Conservation (phyloP, 495 filamentous ascomycete genomes). For the Hypoxylon rickii region DNA sequence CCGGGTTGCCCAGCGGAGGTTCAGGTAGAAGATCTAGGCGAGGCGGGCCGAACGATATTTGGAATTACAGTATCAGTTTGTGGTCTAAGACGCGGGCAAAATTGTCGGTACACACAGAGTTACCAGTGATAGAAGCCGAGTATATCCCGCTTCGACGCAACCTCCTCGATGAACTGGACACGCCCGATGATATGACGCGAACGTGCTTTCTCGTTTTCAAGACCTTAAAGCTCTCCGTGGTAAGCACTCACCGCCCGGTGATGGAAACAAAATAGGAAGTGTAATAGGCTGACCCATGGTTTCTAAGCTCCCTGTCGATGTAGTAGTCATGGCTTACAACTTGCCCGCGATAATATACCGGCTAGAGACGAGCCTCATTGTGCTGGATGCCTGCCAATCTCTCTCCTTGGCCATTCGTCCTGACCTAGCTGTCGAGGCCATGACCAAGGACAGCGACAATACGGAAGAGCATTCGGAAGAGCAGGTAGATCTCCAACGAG, state of each 20-base stretch:
- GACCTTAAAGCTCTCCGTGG: conserved; percentile 70
- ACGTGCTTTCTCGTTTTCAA: conserved; percentile 55
- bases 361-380: conserved; percentile 80
- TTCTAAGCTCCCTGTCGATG: conserved; percentile 66
- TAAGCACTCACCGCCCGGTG: conserved; percentile 50
- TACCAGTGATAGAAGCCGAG: conserved; percentile 80
- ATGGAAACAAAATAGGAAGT: not conserved
- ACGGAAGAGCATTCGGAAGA: conserved; percentile 74
- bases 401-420: conserved; percentile 66
- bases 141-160: conserved; percentile 77
- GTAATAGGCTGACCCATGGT: conserved; percentile 37
- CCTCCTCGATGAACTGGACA: conserved; percentile 66
- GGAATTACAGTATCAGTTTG: conserved; percentile 51
- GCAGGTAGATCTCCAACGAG: conserved; percentile 75
- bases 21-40: conserved; percentile 34
- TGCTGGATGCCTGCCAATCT: conserved; percentile 64
- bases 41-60: conserved; percentile 37
- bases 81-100: conserved; percentile 40
- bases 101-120: conserved; percentile 56
- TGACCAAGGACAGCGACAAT: conserved; percentile 95
- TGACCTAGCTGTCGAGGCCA: conserved; percentile 79
- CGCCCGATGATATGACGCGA: conserved; percentile 40
- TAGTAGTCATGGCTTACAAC: conserved; percentile 68
- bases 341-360: conserved; percentile 86
- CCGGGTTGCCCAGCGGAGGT: conserved; percentile 34